phyloP scores from a whole-genome alignment of 768 basidiomycete species.

The Suillus cothurnatus region DNA sequence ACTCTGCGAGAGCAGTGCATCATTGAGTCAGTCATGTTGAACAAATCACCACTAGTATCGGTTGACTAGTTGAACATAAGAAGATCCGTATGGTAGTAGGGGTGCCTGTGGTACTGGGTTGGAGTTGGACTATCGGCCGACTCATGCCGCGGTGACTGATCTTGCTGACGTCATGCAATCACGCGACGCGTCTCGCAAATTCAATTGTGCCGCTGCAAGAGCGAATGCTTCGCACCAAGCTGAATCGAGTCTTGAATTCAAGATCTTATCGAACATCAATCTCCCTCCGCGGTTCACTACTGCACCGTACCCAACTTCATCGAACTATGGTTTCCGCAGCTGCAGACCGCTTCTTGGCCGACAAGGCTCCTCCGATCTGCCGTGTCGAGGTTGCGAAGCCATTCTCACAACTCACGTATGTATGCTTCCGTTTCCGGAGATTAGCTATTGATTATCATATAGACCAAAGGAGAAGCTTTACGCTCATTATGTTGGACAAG shows the following conservation, averaged over 20 bases:
- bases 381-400: constrained; percentile 66
- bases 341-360: constrained; percentile 71
- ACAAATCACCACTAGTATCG: background rate
- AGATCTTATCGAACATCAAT: constrained; percentile 11
- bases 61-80: no score
- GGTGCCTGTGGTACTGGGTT: no score
- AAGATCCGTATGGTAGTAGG: no score
- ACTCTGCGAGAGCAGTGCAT: background rate
- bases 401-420: constrained; percentile 69
- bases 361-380: constrained; percentile 76
- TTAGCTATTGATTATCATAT: constrained; percentile 6
- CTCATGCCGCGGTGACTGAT: background rate
- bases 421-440: constrained; percentile 2
- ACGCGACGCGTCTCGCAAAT: constrained; percentile 1
- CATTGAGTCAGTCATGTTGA: no score
- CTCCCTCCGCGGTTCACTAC: background rate
- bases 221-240: constrained; percentile 12
- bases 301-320: background rate
- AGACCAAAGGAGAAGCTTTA: constrained; percentile 81
- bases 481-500: constrained; percentile 67
- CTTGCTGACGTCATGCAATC: background rate
- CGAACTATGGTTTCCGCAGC: constrained; percentile 38
- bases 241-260: constrained; percentile 13
- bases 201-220: no score
- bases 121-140: background rate